These are phyloP conservation scores for Rachicladosporium sp. DNA, from an alignment of 2,329 filamentous ascomycete genomes.

Conservation along the genomic window DNA sequence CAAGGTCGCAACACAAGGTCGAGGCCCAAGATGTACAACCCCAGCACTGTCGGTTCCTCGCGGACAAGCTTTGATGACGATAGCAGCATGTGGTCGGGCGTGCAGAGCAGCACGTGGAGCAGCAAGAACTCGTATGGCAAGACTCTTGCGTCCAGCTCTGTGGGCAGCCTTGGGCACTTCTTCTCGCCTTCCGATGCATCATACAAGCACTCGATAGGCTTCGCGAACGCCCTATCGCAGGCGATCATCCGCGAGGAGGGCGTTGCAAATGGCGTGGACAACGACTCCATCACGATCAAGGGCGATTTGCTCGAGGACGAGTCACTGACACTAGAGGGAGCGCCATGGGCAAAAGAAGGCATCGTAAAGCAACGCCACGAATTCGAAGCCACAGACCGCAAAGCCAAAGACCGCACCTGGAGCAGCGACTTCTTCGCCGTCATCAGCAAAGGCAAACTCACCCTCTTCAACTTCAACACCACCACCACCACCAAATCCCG, in stretches of 20 bases:
- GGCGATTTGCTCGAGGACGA: slow-evolving; percentile 69
- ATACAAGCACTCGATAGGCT: slow-evolving; percentile 93
- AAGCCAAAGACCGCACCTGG: slow-evolving; percentile 90
- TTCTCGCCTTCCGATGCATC: slow-evolving; percentile 54
- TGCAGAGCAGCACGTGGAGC: slow-evolving; percentile 83
- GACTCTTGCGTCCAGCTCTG: slow-evolving; percentile 80
- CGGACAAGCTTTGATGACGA: slow-evolving; percentile 88
- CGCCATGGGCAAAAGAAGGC: slow-evolving; percentile 98
- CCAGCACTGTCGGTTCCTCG: slow-evolving; percentile 76
- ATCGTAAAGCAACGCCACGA: slow-evolving; percentile 95
- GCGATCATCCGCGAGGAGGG: slow-evolving; percentile 88
- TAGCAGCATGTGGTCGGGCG: slow-evolving; percentile 83
- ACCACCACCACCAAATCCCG: slow-evolving; percentile 46
- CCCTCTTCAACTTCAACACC: slow-evolving; percentile 83
- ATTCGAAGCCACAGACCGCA: slow-evolving; percentile 78
- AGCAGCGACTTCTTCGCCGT: slow-evolving; percentile 80
- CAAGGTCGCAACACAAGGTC: slow-evolving; percentile 69
- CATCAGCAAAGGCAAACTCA: slow-evolving; percentile 86
- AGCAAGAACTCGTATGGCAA: slow-evolving; percentile 74
- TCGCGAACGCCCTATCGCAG: slow-evolving; percentile 90
- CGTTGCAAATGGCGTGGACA: slow-evolving; percentile 36
- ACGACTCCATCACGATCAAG: slow-evolving; percentile 18
- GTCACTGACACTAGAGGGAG: slow-evolving; percentile 75
- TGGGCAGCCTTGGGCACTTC: slow-evolving; percentile 74
- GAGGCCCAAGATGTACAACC: slow-evolving; percentile 60